phyloP scores from a whole-genome alignment of 139 green algal genomes.

The Coccomyxa sp. region DNA sequence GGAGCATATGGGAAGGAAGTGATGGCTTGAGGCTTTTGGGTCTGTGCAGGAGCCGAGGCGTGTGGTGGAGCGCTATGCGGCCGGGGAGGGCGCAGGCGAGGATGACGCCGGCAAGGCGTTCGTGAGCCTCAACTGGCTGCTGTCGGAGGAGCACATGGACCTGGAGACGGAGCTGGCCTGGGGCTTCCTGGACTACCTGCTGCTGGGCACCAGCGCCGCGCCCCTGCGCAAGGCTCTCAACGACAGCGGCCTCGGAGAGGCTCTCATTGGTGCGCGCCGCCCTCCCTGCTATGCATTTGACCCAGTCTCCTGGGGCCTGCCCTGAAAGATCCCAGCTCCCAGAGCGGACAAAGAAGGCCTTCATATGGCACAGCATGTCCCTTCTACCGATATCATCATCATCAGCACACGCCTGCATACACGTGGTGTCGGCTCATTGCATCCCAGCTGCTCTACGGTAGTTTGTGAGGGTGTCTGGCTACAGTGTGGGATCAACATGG shows the following conservation, averaged over 20 bases:
- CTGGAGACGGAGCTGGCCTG: constrained; percentile 89
- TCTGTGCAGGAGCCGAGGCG: constrained; percentile 28
- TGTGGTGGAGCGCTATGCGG: constrained; percentile 48
- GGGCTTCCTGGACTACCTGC: constrained; percentile 94
- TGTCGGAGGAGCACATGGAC: constrained; percentile 81
- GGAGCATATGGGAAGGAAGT: not conserved
- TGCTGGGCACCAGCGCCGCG: constrained; percentile 86
- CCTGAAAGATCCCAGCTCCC: no score
- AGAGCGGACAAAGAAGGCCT: no score
- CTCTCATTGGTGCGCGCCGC: constrained; percentile 63
- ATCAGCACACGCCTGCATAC: no score
- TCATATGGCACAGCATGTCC: not conserved
- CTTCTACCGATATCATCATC: not conserved
- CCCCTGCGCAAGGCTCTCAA: constrained; percentile 92
- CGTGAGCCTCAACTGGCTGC: constrained; percentile 88
- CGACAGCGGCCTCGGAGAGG: constrained; percentile 86
- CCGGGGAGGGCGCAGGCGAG: constrained; percentile 50
- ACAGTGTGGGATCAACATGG: no score
- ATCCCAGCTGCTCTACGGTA: no score
- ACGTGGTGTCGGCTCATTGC: no score
- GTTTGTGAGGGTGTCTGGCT: no score
- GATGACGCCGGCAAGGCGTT: constrained; percentile 74
- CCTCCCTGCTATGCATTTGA: not conserved
- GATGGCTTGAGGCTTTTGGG: no score
- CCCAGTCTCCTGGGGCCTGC: not conserved